Evolutionary conservation across 495 filamentous ascomycete species (phyloP), one percentile per base, ranked within the genome.

Genomic region (Lasiosphaeria hispida): DNA sequence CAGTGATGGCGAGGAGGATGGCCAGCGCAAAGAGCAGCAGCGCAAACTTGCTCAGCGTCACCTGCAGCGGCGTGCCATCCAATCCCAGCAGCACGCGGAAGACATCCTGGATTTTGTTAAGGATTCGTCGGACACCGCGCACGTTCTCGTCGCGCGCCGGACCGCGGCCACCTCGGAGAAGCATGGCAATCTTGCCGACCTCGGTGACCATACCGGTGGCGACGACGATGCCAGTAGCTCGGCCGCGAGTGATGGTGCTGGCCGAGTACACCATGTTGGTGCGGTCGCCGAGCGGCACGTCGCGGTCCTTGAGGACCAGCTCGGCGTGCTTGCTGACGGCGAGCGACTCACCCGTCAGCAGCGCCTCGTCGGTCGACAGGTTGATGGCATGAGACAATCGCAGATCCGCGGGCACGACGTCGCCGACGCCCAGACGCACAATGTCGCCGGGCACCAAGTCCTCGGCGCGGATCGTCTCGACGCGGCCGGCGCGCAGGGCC

Each of bases 361-460:
- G 50, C 0, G 66, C 63, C 33, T 72, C 69, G 15, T 72, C 69
- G 19, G 65, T 70, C 11, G 67, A 69, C 39, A 88, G 79, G 70
- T 92, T 92, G 81, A 91, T 87, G 48, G 84, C 83, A 54, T 91
- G 87, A 58, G 89, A 84, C n/a, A 93, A 69, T 11, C 85, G 76
- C 23, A 87, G 57, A 69, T 93, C 90, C 13, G 90, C 90, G 7
- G 90, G 90, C 9, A 92, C 82, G 4, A 87, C 90, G 66, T 93
- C 90, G 34, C 90, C 90, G 53, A 89, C 88, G 75, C 88, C 88
- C 18, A 94, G 70, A 47, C 87, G 80, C 36, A 90, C 80, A 63
- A 93, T 80, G 60, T 95, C 91, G 34, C 91, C 91, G 5, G 89
- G 86, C 3, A 93, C 87, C 38, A 94, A 74, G 35, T 86, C 80